Evolutionary conservation across 257 asterid species (phyloP), one percentile per base, ranked within the genome.

Genomic region (Knoxia roxburghii): DNA sequence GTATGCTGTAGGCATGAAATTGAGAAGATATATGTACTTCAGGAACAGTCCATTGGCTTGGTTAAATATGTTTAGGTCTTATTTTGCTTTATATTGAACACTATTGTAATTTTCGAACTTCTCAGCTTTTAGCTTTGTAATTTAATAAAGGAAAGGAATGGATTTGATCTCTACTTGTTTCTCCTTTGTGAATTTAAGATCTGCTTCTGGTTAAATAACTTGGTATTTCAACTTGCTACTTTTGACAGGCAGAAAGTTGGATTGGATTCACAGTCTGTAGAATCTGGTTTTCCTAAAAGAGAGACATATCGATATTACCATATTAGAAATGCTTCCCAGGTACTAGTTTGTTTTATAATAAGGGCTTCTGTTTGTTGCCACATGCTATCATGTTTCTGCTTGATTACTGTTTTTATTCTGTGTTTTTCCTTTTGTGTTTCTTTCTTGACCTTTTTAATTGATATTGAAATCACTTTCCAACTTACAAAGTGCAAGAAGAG

Each of bases 281-380:
- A 78, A 63, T 73, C 65, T 57, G 81, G 76, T 61, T 72, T 77
- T 61, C 65, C 79, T 64, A 79, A 75, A 75, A 81, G 78, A 21
- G 79, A 64, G 76, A 80, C 77, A 40, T 86, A 72, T 52, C 73
- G 83, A 78, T 89, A 84, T 82, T 87, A 84, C 72, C 98, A 89
- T 75, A 68, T 87, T 51, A 82, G 77, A 78, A 75, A 80, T 83
- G 88, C 88, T 77, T 78, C 90, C 75, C 95, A 86, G 98, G 96
- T 91, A 85, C 24, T 64, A 50, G 45, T 58, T 71, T 30, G 30
- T 70, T n/a, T 26, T 7, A 37, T 39, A 3, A 11, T 4, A 21
- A 33, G 21, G 26, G 24, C n/a, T 21, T 27, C 73, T 45, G 13
- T 40, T 69, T 12, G 21, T 45, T 58, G 39, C 50, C 40, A 46